phyloP scores from a whole-genome alignment of 257 asterid genomes.

The Solanum pimpinellifolium region DNA sequence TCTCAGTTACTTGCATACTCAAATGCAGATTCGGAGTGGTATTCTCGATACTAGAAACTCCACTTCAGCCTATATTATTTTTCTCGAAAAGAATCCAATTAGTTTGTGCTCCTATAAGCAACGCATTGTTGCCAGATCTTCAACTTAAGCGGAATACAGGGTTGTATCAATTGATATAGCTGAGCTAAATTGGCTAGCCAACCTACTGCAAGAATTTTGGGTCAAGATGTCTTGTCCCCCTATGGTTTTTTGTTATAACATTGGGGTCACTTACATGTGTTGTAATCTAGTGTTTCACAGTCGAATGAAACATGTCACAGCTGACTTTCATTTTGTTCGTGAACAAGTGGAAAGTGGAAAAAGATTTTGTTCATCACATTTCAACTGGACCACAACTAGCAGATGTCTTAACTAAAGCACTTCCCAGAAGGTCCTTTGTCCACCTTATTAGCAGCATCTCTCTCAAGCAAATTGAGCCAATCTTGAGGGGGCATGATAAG shows the following conservation, averaged over 20 bases:
- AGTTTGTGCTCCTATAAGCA: neutral
- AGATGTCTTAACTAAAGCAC: too few species aligned
- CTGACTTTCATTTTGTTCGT: neutral
- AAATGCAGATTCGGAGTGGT: neutral
- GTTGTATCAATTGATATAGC: neutral
- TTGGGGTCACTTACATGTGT: too few species aligned
- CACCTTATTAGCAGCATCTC: too few species aligned
- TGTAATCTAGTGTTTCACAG: too few species aligned
- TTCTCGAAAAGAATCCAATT: too few species aligned
- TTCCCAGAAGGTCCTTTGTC: too few species aligned
- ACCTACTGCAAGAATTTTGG: neutral
- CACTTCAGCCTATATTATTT: neutral
- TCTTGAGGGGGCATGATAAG: too few species aligned
- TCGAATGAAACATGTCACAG: too few species aligned
- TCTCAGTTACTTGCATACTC: neutral
- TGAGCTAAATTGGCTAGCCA: neutral
- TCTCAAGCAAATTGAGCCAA: too few species aligned
- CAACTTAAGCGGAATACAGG: neutral
- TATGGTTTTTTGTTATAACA: too few species aligned
- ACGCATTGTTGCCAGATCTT: neutral
- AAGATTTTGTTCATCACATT: neutral
- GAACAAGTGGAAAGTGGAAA: too few species aligned
- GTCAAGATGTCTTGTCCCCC: too few species aligned
- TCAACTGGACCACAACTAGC: neutral
- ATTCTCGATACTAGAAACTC: neutral